Base-by-base conservation (phyloP, 768 basidiomycete genomes). In the Strobilomyces dryophilus region DNA sequence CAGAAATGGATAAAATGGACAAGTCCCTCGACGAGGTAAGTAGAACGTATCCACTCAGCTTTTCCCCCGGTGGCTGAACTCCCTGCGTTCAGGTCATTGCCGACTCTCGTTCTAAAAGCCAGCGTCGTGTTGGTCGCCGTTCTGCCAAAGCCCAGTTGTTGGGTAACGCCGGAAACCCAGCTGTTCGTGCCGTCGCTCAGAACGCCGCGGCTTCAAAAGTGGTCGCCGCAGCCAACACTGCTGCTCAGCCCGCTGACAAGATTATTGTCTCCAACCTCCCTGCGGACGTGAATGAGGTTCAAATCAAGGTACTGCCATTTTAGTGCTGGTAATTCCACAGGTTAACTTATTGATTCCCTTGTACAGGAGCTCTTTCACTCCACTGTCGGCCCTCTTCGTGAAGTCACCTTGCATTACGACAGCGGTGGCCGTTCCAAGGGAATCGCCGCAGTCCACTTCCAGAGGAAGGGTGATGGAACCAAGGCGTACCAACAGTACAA, bases 251-350 rank as follows among this genome's bases (percentile, higher is more conserved):
- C 1, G 78, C 91, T 2, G 85, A 90, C 69, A 98, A 98, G 76
- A 95, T 98, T 60, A 92, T 98, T 62, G 92, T 99, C 50, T 92
- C 90, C 58, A 95, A 95, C 69, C 84, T 99, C 42, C 95, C 95
- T 31, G 66, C 70, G 8, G 95, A 99, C 66, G 95, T 99, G 49
- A 95, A 92, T 60, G 95, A 98, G 69, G 74, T 78, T 17, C 92
- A 97, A 72, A 84, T 99, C 72, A 91, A 89, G 82, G 97, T 98
- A 56, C 56, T 81, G 75, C 3, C 32, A 34, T 29, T 20, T 29
- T 36, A 7, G 14, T 27, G 24, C 24, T 36, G 9, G 10, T 14
- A n/a, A 11, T 37, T 46, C 9, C 7, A 17, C 18, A 26, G 20
- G 40, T 47, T 36, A 45, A 50, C 15, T 53, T 41, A 17, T 55